A percentile compares a stretch with the other conserved stretches of the same genome.
phyloP scores from a whole-genome alignment of 2,329 filamentous ascomycete genomes.

The Chaetomiaceae sp. region DNA sequence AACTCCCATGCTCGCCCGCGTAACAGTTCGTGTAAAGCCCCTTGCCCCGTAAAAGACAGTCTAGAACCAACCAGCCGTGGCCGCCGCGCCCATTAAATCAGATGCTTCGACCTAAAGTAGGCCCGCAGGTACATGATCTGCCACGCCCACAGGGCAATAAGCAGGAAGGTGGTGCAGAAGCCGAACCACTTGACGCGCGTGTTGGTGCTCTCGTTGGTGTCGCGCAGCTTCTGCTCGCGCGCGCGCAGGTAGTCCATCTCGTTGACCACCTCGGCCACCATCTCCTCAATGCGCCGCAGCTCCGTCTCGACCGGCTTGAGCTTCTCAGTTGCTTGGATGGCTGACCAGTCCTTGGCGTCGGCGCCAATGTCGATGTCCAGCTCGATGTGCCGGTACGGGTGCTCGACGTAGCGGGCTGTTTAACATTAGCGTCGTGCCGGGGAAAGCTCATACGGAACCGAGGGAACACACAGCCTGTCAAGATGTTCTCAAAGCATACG shows the following conservation, averaged over 20 bases:
- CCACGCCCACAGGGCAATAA: conserved; percentile 87
- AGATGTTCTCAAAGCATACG: conserved; percentile 89
- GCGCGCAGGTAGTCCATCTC: conserved; percentile 95
- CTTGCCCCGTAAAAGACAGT: conserved; percentile 21
- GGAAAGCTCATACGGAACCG: no score
- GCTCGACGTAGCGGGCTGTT: conserved; percentile 34
- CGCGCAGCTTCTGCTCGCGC: conserved; percentile 90
- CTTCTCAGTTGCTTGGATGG: conserved; percentile 94
- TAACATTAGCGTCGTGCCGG: not conserved
- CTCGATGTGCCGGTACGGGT: conserved; percentile 69
- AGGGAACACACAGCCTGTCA: conserved; percentile 61
- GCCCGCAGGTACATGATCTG: conserved; percentile 96
- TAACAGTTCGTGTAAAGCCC: conserved; percentile 23
- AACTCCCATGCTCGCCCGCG: conserved; percentile 24
- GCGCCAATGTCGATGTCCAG: conserved; percentile 95
- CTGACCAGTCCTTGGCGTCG: conserved; percentile 96
- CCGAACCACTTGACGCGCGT: conserved; percentile 99
- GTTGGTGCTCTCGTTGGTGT: conserved; percentile 99
- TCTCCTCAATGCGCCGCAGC: conserved; percentile 85
- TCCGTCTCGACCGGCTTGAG: conserved; percentile 96
- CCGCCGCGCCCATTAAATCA: conserved; percentile 47
- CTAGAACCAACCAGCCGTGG: conserved; percentile 10
- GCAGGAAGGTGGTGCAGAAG: conserved; percentile 84
- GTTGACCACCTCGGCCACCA: conserved; percentile 78
- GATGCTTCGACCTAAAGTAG: conserved; percentile 86